Base-by-base conservation (phyloP, 2,329 filamentous ascomycete genomes). In the Helicocarpus griseus region DNA sequence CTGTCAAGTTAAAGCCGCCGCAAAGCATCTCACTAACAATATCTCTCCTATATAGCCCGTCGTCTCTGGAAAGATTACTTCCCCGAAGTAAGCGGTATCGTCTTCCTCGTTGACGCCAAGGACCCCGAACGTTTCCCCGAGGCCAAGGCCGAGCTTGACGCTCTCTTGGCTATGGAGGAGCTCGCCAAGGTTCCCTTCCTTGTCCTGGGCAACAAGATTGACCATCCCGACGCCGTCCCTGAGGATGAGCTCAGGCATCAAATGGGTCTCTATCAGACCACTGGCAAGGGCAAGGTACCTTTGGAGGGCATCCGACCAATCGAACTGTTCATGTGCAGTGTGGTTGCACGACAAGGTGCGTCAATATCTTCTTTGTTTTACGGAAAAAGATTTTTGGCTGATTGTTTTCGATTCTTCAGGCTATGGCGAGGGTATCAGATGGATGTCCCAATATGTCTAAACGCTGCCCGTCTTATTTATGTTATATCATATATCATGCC, bases 311-410 rank as follows among this genome's bases (percentile, higher is more conserved):
- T 95, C 71, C 80, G 90, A 62, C 89, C 90, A 22, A 91, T 98
- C 65, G 93, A 98, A 79, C 82, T 97, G 57, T 97, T 97, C 74
- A 95, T 98, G 93, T 97, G 90, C 81, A 95, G 88, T 63, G 90
- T 97, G 61, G 91, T 97, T 57, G 95, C 96, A 89, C 82, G 91
- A 72, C 91, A 97, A 78, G 93, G 82, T 85, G 62, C 61, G 79
- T 72, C 55, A 28, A n/a, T 33, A 33, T 7, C 29, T 33, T 8
- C 7, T 13, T 33, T 13, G 2, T 33, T n/a, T n/a, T n/a, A n/a
- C n/a, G n/a, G n/a, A n/a, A n/a, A n/a, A n/a, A n/a, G n/a, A n/a
- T n/a, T 6, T 4, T 39, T 24, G 39, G 46, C 48, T 56, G 48
- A 53, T 43, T 35, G 28, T 38, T 28, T 56, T 48, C 43, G 53